Evolutionary conservation across 306 rosid genomes (phyloP), one percentile per base, ranked within the genome.

Genomic region (Lathyrus oleraceus): DNA sequence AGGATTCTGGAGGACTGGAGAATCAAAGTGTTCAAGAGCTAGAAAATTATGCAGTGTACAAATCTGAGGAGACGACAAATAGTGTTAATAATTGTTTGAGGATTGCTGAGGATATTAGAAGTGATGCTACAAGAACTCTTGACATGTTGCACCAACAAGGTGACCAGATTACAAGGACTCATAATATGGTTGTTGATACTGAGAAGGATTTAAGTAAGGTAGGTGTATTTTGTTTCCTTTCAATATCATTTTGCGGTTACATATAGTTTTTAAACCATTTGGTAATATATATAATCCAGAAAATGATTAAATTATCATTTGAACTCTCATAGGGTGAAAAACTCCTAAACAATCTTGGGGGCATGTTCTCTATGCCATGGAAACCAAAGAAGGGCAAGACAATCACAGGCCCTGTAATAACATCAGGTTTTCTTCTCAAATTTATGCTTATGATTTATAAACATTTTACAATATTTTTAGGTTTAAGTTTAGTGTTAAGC

Each of bases 81-180:
- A 82, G 67, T 53, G 95, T 91, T 49, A 85, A 95, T 61, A 87
- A 82, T 42, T 87, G 96, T 76, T 68, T 85, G 61, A 95, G 73
- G 86, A 87, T 95, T 21, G 99, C 99, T 6, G 96, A 88, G 78
- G 81, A 95, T 64, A 95, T 95, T 25, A 81, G 76, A 78, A 86
- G 54, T 8, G 97, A 86, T 79, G 99, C 97, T n/a, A 51, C 88
- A 27, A 89, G 23, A 75, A 95, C 96, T 35, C 96, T 95, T 70
- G 96, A 87, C 35, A 87, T 81, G 92, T 69, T 95, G 95, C 85
- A 95, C 72, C 78, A 86, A 14, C 99, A 95, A 88, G 99, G 99
- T 49, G 95, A 95, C 2, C 99, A 95, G 65, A 95, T 95, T 30
- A 86, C 81, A 16, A 82, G 96, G 86, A 91, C 97, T 6, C 99